These are phyloP conservation scores for Hypomyces rosellus DNA, from an alignment of 2,329 filamentous ascomycete species.

Conservation along the genomic window DNA sequence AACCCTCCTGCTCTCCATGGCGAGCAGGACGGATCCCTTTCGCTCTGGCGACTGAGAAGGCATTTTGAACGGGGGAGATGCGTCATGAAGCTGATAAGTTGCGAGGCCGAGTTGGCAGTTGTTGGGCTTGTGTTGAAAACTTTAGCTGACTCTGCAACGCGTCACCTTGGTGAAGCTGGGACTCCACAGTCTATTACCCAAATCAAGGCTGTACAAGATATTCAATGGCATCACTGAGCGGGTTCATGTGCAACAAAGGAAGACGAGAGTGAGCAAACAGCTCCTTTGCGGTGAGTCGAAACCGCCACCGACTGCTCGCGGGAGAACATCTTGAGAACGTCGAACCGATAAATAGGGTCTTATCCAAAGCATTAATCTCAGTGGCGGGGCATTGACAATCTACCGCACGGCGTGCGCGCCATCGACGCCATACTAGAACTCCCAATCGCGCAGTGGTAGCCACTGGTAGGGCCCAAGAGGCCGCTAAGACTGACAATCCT, in stretches of 20 bases:
- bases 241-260: neutral
- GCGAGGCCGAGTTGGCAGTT: neutral
- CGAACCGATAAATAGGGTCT: constrained; percentile 2
- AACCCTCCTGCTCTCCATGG: constrained; percentile 30
- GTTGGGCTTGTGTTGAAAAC: neutral
- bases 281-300: constrained; percentile 1
- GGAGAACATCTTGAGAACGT: neutral
- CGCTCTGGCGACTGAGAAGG: constrained; percentile 12
- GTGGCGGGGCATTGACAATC: constrained; percentile 6
- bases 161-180: no score
- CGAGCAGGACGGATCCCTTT: constrained; percentile 11
- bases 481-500: constrained; percentile 1
- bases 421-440: constrained; percentile 6
- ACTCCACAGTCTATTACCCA: no score
- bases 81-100: neutral
- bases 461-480: constrained; percentile 1
- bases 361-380: constrained; percentile 7
- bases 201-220: no score
- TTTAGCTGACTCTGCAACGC: neutral
- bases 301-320: neutral
- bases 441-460: neutral
- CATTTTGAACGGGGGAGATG: constrained; percentile 1
- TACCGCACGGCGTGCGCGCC: constrained; percentile 3
- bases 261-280: neutral
- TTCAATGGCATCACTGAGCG: no score